Base-by-base conservation (phyloP, 2,329 filamentous ascomycete genomes). In the Trichoderma sp. region DNA sequence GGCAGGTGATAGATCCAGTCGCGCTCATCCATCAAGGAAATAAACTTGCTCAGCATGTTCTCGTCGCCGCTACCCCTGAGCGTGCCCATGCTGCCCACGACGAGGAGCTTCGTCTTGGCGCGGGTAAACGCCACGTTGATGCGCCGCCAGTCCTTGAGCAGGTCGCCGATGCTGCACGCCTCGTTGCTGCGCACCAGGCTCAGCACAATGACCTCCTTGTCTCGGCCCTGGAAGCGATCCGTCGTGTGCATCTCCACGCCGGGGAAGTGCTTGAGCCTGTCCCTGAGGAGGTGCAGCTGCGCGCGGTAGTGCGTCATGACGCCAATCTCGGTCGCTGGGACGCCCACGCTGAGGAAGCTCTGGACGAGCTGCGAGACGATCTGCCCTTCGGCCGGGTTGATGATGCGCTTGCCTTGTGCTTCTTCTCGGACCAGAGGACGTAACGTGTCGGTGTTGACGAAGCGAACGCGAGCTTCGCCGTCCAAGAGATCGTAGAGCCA, bases 251-350 rank as follows among this genome's bases (percentile, higher is more conserved):
- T 93, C 77, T 99, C 95, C 1, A 99, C 88, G 2, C 85, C 85
- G 0, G 81, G 65, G 70, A 82, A 77, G 48, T 79, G 80, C 39
- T 86, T 85, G 41, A 97, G 85, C 12, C 83, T 83, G 67, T 93
- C 87, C 69, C 91, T 91, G 1, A 99, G 83, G 2, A 97, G 81
- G 0, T 92, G 88, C 1, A 99, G 86, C 76, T 99, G 95, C 6
- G 91, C 93, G 66, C 95, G 91, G 77, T 99, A 99, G 77, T 97
- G 93, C 17, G 95, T 97, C 80, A 99, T 97, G 69, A 99, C 90
- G 54, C 95, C 95, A 64, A 99, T 93, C 60, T 94, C 90, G 0
- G 81, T 79, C 0, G 90, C 84, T 0, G 90, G 80, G 0, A 98
- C 85, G 28, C 95, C 95, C 1, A 88, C 84, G 0, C 86, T 84